Evolutionary conservation across 1,139 yeast species (phyloP).

Genomic region (Candida sanyaensis): DNA sequence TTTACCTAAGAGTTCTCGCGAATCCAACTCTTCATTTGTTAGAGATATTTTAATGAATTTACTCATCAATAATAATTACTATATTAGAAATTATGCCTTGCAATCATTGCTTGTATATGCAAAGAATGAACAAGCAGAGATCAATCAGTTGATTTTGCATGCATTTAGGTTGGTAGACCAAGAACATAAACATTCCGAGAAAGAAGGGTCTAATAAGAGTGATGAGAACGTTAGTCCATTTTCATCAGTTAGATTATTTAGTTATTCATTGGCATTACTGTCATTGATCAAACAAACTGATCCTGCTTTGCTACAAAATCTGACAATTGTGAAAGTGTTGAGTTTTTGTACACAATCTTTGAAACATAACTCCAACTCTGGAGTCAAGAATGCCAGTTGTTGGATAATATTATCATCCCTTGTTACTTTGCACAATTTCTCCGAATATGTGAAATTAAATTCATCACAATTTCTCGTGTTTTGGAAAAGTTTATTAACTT

Average conservation of each 20-base stretch:
- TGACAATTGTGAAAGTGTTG: conserved; percentile 42
- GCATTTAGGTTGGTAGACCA: conserved; percentile 34
- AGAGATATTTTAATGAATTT: conserved; percentile 34
- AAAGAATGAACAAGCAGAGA: conserved; percentile 32
- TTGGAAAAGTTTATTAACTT: conserved; percentile 81
- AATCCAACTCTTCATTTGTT: conserved; percentile 23
- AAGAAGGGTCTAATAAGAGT: conserved; percentile 11
- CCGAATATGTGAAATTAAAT: conserved; percentile 65
- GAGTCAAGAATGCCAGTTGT: conserved; percentile 34
- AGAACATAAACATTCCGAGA: conserved; percentile 29
- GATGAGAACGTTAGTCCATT: conserved; percentile 28
- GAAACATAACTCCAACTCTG: conserved; percentile 34
- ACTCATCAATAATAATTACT: conserved; percentile 33
- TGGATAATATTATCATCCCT: conserved; percentile 83
- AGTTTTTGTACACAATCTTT: conserved; percentile 52
- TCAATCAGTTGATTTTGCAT: conserved; percentile 37
- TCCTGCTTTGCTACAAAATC: conserved; percentile 38
- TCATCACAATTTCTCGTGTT: conserved; percentile 73
- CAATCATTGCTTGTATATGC: conserved; percentile 35
- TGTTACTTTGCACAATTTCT: conserved; percentile 65
- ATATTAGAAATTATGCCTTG: conserved; percentile 40
- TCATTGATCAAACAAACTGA: conserved; percentile 42
- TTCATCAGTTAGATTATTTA: conserved; percentile 27
- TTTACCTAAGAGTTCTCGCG: conserved; percentile 20
- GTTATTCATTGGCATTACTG: conserved; percentile 40